A percentile compares a stretch with the other conserved stretches of the same genome.
These are phyloP conservation scores for Carex kokanica DNA, from an alignment of 176 grass and related monocot species.

Conservation along the genomic window DNA sequence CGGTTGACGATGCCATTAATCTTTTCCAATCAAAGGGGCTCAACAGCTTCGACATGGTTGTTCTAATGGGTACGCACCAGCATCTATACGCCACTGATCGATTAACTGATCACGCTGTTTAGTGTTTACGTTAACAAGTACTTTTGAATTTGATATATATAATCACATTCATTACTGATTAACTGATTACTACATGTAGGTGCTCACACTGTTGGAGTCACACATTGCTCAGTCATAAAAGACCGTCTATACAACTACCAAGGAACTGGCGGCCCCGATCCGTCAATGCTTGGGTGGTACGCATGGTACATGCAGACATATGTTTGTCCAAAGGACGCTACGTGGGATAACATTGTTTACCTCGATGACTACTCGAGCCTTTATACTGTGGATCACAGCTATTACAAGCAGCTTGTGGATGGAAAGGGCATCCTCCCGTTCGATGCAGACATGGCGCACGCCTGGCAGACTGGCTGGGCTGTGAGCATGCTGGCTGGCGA, in stretches of 20 bases:
- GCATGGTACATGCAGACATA: neutral
- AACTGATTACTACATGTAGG: slow-evolving; percentile 3
- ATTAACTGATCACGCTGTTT: neutral
- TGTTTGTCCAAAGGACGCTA: slow-evolving; percentile 2
- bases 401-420: slow-evolving; percentile 39
- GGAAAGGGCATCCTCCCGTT: slow-evolving; percentile 37
- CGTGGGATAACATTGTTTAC: slow-evolving; percentile 6
- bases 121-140: neutral
- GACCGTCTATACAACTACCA: slow-evolving; percentile 35
- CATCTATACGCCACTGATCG: neutral
- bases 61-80: slow-evolving; percentile 37
- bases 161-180: neutral
- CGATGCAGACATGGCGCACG: slow-evolving; percentile 38
- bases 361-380: slow-evolving; percentile 21
- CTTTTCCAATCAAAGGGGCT: slow-evolving; percentile 44
- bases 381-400: slow-evolving; percentile 46
- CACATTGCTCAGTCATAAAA: slow-evolving; percentile 45
- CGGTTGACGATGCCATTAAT: slow-evolving; percentile 4
- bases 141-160: neutral
- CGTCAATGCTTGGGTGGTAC: slow-evolving; percentile 30
- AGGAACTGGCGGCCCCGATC: slow-evolving; percentile 17
- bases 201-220: slow-evolving; percentile 50
- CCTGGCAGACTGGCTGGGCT: slow-evolving; percentile 18
- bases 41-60: slow-evolving; percentile 37
- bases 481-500: slow-evolving; percentile 32